phyloP scores from a whole-genome alignment of 768 basidiomycete genomes.

The Suillus decipiens region DNA sequence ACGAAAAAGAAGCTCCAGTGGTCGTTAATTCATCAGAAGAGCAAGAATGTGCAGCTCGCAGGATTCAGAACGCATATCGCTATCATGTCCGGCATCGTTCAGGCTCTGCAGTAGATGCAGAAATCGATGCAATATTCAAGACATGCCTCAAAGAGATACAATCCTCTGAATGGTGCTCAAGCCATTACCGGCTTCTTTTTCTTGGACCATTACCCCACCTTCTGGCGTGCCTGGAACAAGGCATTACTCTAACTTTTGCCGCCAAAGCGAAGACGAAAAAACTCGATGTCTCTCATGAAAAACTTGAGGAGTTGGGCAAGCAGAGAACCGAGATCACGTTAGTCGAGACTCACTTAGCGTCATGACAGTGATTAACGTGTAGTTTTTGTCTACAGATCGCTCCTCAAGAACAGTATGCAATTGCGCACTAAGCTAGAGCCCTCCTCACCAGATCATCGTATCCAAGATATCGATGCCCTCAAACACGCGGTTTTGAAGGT shows the following conservation, averaged over 20 bases:
- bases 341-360: conserved; percentile 12
- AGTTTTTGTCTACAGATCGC: conserved; percentile 20
- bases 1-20: conserved; percentile 10
- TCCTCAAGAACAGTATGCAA: conserved; percentile 26
- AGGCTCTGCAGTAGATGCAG: conserved; percentile 14
- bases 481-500: conserved; percentile 29
- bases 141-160: conserved; percentile 30
- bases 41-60: conserved; percentile 26
- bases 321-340: conserved; percentile 36
- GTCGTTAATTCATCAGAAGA: conserved; percentile 18
- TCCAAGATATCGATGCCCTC: conserved; percentile 26
- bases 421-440: conserved; percentile 37
- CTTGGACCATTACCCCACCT: conserved; percentile 42
- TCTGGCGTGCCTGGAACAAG: conserved; percentile 41
- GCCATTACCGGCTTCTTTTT: conserved; percentile 39
- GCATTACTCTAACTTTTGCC: conserved; percentile 22
- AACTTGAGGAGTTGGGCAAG: conserved; percentile 35
- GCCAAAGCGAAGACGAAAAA: conserved; percentile 34
- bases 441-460: conserved; percentile 28
- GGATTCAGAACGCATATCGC: conserved; percentile 24
- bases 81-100: conserved; percentile 6
- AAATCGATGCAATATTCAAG: conserved; percentile 26
- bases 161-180: conserved; percentile 29
- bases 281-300: conserved; percentile 32
- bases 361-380: neutral